phyloP scores from a whole-genome alignment of 2,329 filamentous ascomycete genomes.

The Colletotrichum liriopes region DNA sequence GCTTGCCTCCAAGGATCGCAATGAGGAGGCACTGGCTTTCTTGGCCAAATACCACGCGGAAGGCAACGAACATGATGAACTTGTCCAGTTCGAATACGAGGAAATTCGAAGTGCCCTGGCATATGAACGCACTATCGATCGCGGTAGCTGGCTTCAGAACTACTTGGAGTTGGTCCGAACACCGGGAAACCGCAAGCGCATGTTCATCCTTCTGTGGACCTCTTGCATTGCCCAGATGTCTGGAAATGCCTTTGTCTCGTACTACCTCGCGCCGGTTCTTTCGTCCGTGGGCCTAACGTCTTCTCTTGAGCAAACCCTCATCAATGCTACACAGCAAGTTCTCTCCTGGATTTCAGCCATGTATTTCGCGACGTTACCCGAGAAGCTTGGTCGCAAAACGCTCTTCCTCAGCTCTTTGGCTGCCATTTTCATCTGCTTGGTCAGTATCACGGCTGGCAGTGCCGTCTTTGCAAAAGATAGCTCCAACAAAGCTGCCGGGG shows the following conservation, averaged over 20 bases:
- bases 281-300: conserved; percentile 50
- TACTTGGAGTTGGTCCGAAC: conserved; percentile 50
- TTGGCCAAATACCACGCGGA: conserved; percentile 49
- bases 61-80: conserved; percentile 50
- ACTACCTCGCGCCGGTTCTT: conserved; percentile 56
- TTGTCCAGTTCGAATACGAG: conserved; percentile 58
- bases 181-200: conserved; percentile 48
- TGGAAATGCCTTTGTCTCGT: conserved; percentile 54
- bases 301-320: conserved; percentile 54
- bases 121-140: conserved; percentile 10
- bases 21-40: conserved; percentile 40
- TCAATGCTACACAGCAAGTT: conserved; percentile 52
- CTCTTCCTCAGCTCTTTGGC: conserved; percentile 51
- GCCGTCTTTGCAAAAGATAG: conserved; percentile 41
- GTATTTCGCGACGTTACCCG: conserved; percentile 46
- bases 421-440: conserved; percentile 55
- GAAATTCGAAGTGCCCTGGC: conserved; percentile 55
- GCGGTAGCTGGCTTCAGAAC: conserved; percentile 48
- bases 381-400: conserved; percentile 50
- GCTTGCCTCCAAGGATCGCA: conserved; percentile 25
- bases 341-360: conserved; percentile 36
- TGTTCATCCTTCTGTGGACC: conserved; percentile 46
- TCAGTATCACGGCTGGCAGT: conserved; percentile 56
- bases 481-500: conserved; percentile 45
- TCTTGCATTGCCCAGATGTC: conserved; percentile 49